phyloP scores from a whole-genome alignment of 495 filamentous ascomycete species.

The Aspergillus ellipticus region DNA sequence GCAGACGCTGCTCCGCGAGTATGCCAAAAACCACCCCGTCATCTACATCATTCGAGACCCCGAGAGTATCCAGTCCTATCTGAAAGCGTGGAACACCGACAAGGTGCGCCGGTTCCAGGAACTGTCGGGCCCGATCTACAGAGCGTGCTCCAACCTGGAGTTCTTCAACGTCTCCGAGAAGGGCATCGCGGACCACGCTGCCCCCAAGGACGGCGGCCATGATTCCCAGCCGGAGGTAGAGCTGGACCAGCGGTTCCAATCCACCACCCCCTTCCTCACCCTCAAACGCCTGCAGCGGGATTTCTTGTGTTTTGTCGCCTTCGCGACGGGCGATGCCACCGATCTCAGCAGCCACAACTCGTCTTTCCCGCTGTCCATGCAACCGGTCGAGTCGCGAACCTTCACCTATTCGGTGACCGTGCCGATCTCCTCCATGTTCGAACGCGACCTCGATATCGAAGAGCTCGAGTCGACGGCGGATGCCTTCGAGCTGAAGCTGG shows the following conservation, averaged over 20 bases:
- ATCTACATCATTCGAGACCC: constrained; percentile 68
- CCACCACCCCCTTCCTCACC: constrained; percentile 55
- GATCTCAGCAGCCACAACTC: constrained; percentile 56
- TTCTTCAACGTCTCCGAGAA: constrained; percentile 65
- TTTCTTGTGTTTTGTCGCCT: constrained; percentile 65
- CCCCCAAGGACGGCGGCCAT: constrained; percentile 26
- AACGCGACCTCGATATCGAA: constrained; percentile 55
- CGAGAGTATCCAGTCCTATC: constrained; percentile 57
- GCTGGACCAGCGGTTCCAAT: constrained; percentile 35
- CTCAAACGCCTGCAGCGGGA: constrained; percentile 67
- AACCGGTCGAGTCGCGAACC: constrained; percentile 57
- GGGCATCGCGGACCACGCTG: constrained; percentile 16
- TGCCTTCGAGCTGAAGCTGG: constrained; percentile 64
- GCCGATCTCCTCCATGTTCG: constrained; percentile 58
- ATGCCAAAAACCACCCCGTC: constrained; percentile 59
- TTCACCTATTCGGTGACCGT: constrained; percentile 61
- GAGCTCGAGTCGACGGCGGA: constrained; percentile 62
- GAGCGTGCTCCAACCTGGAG: constrained; percentile 68
- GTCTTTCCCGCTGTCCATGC: constrained; percentile 63
- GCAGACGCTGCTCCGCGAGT: constrained; percentile 41
- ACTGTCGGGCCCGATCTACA: constrained; percentile 50
- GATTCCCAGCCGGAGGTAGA: constrained; percentile 25
- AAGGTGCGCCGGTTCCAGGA: constrained; percentile 53
- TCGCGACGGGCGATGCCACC: constrained; percentile 52
- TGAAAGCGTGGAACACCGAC: constrained; percentile 55